Conservation (phyloP, 495 filamentous ascomycete species). For the Saxophila tyrrhenica region DNA sequence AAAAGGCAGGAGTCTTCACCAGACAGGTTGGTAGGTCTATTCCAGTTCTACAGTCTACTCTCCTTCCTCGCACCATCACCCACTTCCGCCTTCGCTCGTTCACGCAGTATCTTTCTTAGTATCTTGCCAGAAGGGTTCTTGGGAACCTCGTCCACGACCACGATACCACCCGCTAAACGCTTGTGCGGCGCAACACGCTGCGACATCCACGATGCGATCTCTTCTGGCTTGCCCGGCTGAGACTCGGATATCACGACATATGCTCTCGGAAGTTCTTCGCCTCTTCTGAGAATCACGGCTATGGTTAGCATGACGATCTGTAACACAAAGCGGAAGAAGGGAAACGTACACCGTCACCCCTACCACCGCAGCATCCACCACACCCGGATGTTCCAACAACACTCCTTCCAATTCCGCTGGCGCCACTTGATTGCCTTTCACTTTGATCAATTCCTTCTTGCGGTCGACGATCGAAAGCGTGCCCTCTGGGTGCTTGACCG, state of each 20-base stretch:
- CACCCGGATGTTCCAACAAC: constrained; percentile 28
- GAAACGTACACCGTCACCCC: constrained; percentile 23
- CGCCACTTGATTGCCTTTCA: constrained; percentile 32
- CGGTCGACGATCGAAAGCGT: constrained; percentile 32
- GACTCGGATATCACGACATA: constrained; percentile 25
- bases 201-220: constrained; percentile 24
- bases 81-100: constrained; percentile 25
- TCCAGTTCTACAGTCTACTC: constrained; percentile 17
- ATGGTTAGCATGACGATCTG: too few species aligned
- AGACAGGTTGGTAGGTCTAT: too few species aligned
- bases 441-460: constrained; percentile 35
- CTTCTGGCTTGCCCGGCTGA: constrained; percentile 16
- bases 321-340: background rate
- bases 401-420: constrained; percentile 32
- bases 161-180: constrained; percentile 27
- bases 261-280: constrained; percentile 29
- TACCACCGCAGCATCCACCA: constrained; percentile 30
- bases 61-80: constrained; percentile 15
- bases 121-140: constrained; percentile 36
- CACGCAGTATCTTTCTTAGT: constrained; percentile 26
- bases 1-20: too few species aligned
- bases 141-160: constrained; percentile 26
- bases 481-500: constrained; percentile 25
- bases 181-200: constrained; percentile 25
- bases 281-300: constrained; percentile 15